Conservation (phyloP, 441 rosid genomes). For the Arabidopsis lyrata region DNA sequence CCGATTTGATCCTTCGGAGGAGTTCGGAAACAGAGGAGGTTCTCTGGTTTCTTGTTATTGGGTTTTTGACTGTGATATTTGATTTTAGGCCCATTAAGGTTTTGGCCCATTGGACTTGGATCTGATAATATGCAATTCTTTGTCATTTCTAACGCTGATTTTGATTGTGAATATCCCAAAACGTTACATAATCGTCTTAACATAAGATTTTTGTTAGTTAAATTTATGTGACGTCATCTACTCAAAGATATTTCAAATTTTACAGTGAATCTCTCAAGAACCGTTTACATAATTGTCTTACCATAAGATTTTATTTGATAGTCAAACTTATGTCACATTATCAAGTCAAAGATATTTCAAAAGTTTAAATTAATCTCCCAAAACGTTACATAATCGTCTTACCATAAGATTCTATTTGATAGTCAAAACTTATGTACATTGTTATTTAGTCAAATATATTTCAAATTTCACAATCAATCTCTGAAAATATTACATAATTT, state of each 20-base stretch:
- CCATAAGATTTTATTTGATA: too few species aligned
- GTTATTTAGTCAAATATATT: background rate
- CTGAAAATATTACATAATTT: background rate
- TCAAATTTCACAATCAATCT: background rate
- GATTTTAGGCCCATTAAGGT: background rate
- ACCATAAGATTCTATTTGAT: background rate
- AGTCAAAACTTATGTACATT: background rate
- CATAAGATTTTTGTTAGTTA: too few species aligned
- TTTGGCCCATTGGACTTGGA: background rate
- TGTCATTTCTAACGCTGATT: too few species aligned
- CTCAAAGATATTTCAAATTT: too few species aligned
- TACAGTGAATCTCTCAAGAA: too few species aligned
- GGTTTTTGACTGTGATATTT: background rate
- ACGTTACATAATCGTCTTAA: too few species aligned
- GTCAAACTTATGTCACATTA: background rate
- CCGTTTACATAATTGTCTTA: background rate
- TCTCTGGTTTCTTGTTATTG: background rate
- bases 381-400: background rate
- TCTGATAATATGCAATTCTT: background rate
- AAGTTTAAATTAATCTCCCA: background rate
- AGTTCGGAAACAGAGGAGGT: background rate
- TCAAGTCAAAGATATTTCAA: background rate
- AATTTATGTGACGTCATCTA: too few species aligned
- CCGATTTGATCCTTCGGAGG: background rate
- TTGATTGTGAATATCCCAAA: too few species aligned